Evolutionary conservation across 345 rosid genomes (phyloP), one percentile per base, ranked within the genome.

Genomic region (Arabis hirsuta): DNA sequence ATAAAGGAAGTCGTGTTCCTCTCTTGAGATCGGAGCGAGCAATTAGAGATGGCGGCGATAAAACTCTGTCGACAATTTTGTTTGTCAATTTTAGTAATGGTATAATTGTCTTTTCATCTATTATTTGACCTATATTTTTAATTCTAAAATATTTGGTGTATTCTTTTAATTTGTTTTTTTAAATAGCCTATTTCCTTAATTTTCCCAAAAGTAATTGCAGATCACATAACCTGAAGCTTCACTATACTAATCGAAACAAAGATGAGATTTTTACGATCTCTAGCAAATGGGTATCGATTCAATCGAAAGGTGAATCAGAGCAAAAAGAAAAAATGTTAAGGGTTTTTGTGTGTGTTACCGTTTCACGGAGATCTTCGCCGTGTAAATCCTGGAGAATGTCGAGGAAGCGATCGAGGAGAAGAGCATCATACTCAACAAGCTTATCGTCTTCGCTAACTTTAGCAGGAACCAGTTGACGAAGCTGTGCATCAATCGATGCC

Each of bases 371-470:
- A 86, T 88, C 96, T 47, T 91, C 97, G 9, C 99, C 99, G 52
- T 95, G 97, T 77, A 91, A 81, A 78, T 91, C 96, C 73, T 88
- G 96, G 60, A 95, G 90, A 65, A 95, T 95, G 78, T 91, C 99
- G 38, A 95, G 97, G 72, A 95, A 95, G 16, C 97, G 91, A 84
- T 91, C 99, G 77, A 91, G 79, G 76, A 95, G 89, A 71, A 95
- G 65, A 76, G 97, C 99, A 71, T 95, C 99, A 68, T 95, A 95
- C 80, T 95, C 99, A 52, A 95, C 78, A 79, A 95, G 72, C 78
- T 95, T 95, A 65, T 95, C 99, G 81, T 95, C 99, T 80, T 91
- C 99, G 50, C 96, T 87, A 48, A 95, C 96, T 83, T 84, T 91
- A 43, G 76, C 71, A 22, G 99, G 99, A 61, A 80, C 97, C 63